Conservation (phyloP, 768 basidiomycete genomes). For the Auriculariales sp. region DNA sequence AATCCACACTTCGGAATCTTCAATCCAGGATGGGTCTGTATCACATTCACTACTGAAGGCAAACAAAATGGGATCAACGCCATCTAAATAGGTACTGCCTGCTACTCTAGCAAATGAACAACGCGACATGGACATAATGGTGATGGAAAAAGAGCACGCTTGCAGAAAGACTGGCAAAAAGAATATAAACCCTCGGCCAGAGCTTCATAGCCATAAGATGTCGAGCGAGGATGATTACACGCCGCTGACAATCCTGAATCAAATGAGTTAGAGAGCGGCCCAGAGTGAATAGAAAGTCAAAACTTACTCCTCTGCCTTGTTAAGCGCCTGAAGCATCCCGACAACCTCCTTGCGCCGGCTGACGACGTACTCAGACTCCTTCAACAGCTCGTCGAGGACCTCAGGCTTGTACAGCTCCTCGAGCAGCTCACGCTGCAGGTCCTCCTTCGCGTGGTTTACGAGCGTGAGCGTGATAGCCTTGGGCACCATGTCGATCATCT, state of each 20-base stretch:
- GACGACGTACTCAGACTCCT: conserved; percentile 86
- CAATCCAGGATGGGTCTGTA: too few species aligned
- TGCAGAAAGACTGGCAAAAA: too few species aligned
- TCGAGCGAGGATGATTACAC: too few species aligned
- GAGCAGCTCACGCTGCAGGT: conserved; percentile 83
- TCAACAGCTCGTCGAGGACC: conserved; percentile 84
- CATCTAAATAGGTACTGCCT: too few species aligned
- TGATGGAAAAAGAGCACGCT: too few species aligned
- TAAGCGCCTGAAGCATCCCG: conserved; percentile 84
- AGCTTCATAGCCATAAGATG: too few species aligned
- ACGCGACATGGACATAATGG: too few species aligned
- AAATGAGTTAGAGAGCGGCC: neutral
- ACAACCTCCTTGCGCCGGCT: conserved; percentile 87
- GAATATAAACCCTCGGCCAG: too few species aligned
- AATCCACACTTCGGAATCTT: too few species aligned
- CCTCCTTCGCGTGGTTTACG: conserved; percentile 87
- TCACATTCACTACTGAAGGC: too few species aligned
- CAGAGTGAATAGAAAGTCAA: conserved; percentile 2
- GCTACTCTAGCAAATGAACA: too few species aligned
- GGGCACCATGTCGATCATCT: conserved; percentile 99
- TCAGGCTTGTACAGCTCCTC: conserved; percentile 97
- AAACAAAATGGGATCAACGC: too few species aligned
- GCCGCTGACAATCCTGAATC: conserved; percentile 10
- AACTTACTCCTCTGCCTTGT: conserved; percentile 90
- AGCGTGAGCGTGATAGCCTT: conserved; percentile 88